Conservation (phyloP, 1,284 basidiomycete species). For the Sanghuangporus baumii region DNA sequence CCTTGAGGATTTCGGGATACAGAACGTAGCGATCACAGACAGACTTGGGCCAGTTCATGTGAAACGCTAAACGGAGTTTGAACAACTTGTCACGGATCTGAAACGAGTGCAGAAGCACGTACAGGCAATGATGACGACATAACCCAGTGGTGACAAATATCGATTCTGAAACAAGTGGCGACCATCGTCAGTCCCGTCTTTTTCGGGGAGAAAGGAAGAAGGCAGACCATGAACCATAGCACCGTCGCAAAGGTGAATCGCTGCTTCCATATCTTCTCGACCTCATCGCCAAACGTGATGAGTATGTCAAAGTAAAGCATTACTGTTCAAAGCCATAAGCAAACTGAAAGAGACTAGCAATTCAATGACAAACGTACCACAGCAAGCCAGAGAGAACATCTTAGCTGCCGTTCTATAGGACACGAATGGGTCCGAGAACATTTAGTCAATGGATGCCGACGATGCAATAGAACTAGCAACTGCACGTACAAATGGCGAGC, state of each 20-base stretch:
- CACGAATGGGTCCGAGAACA: not conserved
- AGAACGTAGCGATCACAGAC: slow-evolving; percentile 15
- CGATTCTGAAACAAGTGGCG: slow-evolving; percentile 6
- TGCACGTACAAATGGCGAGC: slow-evolving; percentile 13
- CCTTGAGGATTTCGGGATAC: slow-evolving; percentile 14
- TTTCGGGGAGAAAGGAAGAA: not conserved
- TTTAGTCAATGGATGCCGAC: not conserved
- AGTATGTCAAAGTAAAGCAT: slow-evolving; percentile 16
- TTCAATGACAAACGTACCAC: slow-evolving; percentile 1
- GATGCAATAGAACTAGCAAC: not conserved
- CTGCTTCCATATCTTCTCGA: slow-evolving; percentile 17
- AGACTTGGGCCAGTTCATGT: slow-evolving; percentile 14
- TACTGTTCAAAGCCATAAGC: not conserved
- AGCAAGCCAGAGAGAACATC: slow-evolving; percentile 16
- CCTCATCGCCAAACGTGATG: slow-evolving; percentile 15
- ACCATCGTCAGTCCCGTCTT: not conserved
- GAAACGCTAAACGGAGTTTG: not conserved
- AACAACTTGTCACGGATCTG: not conserved
- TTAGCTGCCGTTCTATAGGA: slow-evolving; percentile 11
- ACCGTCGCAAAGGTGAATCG: slow-evolving; percentile 12
- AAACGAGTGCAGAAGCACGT: not conserved
- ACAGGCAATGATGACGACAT: slow-evolving; percentile 14
- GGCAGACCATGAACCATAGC: slow-evolving; percentile 15
- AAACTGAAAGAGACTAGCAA: not conserved
- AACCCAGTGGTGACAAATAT: slow-evolving; percentile 15